A percentile compares a stretch with the other conserved stretches of the same genome.
phyloP scores from a whole-genome alignment of 345 rosid genomes.

The Turnera subulata region DNA sequence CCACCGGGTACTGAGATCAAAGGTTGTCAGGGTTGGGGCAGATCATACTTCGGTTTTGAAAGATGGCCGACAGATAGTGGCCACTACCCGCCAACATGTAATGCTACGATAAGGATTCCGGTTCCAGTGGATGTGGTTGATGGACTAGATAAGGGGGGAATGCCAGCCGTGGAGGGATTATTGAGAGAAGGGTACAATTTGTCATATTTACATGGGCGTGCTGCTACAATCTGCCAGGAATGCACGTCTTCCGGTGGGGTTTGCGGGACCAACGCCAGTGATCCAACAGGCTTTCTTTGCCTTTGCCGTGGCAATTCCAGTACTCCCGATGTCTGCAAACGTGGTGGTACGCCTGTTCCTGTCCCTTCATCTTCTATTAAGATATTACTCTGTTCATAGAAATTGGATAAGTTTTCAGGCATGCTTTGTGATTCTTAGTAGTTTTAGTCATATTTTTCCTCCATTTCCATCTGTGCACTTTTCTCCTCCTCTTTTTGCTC shows the following conservation, averaged over 20 bases:
- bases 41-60: not conserved
- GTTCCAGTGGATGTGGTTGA: not conserved
- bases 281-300: slow-evolving; percentile 36
- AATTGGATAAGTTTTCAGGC: no score
- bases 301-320: slow-evolving; percentile 23
- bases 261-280: slow-evolving; percentile 33
- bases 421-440: not conserved
- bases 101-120: not conserved
- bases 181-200: no score
- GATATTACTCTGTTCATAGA: no score
- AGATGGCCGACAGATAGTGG: not conserved
- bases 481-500: slow-evolving; percentile 8
- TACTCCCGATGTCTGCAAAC: not conserved
- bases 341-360: slow-evolving; percentile 2
- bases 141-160: not conserved
- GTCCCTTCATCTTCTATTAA: no score
- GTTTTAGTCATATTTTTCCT: not conserved
- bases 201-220: not conserved
- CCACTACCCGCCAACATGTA: not conserved
- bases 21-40: no score
- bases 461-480: slow-evolving; percentile 7
- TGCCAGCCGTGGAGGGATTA: not conserved
- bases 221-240: not conserved
- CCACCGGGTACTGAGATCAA: rapidly evolving
- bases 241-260: slow-evolving; percentile 34